These are phyloP conservation scores for Nyctanthes arbortristis DNA, from an alignment of 257 asterid species.

Conservation along the genomic window DNA sequence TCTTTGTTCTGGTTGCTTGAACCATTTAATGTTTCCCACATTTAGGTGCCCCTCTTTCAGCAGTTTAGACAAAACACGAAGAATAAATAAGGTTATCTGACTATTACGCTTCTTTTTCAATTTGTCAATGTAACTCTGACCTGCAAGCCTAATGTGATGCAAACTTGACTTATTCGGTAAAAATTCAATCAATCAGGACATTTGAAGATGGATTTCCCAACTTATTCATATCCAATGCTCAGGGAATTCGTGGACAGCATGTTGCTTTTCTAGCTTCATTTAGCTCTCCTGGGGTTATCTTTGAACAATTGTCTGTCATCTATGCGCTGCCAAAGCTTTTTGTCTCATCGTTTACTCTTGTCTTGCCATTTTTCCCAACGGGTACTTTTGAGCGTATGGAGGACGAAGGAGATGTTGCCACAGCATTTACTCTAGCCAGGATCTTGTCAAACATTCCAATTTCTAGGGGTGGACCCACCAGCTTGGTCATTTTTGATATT, in stretches of 20 bases:
- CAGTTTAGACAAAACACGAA: not conserved
- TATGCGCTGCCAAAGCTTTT: constrained; percentile 91
- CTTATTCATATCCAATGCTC: constrained; percentile 93
- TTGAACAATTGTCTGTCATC: constrained; percentile 88
- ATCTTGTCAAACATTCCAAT: constrained; percentile 90
- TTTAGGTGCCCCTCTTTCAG: not conserved
- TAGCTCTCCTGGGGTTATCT: constrained; percentile 95
- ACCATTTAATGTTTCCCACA: not conserved
- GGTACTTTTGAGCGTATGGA: constrained; percentile 99
- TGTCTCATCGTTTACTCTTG: constrained; percentile 92
- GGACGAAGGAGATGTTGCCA: constrained; percentile 99
- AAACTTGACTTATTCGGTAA: constrained; percentile 15
- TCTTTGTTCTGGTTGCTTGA: not conserved
- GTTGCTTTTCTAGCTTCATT: constrained; percentile 98
- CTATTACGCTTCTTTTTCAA: not conserved
- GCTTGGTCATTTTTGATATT: constrained; percentile 88
- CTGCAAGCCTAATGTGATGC: constrained; percentile 16
- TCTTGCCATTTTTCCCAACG: constrained; percentile 97
- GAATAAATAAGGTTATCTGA: not conserved
- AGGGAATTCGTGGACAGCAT: constrained; percentile 91
- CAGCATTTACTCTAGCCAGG: constrained; percentile 96
- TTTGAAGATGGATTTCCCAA: constrained; percentile 98
- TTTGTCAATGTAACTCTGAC: constrained; percentile 1
- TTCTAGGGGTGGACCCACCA: constrained; percentile 93
- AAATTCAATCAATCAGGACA: constrained; percentile 54